Evolutionary conservation across 306 rosid species (phyloP).

Genomic region (Acacia acuminata): DNA sequence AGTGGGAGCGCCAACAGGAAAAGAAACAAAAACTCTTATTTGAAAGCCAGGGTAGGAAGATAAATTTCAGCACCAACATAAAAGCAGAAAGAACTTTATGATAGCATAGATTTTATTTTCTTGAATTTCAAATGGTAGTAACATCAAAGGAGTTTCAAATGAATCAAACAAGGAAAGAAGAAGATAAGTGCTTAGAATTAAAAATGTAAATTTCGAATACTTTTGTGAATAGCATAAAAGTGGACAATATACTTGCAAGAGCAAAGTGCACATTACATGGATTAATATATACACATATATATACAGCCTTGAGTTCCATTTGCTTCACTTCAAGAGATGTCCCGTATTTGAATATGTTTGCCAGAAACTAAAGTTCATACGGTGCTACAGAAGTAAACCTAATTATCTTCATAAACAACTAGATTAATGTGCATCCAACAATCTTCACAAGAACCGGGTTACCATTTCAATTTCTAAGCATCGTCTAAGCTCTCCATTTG

Average conservation of each 20-base stretch:
- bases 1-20: not conserved
- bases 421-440: not conserved
- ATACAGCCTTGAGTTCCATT: not conserved
- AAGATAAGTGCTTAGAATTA: not conserved
- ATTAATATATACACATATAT: not conserved
- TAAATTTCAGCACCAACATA: not conserved
- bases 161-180: not conserved
- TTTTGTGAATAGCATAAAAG: not conserved
- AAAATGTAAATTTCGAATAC: not conserved
- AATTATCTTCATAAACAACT: not conserved
- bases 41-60: not conserved
- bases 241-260: not conserved
- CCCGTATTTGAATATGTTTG: not conserved
- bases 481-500: not conserved
- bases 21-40: not conserved
- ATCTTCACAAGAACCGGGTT: not conserved
- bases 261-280: not conserved
- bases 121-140: not conserved
- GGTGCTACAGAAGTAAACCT: not conserved
- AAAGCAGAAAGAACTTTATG: not conserved
- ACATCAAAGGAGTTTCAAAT: constrained; percentile 2
- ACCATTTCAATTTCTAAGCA: not conserved
- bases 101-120: not conserved
- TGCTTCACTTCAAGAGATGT: not conserved
- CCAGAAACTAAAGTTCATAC: not conserved